Evolutionary conservation across 257 asterid species (phyloP), one percentile per base, ranked within the genome.

Genomic region (Gentiana dahurica): DNA sequence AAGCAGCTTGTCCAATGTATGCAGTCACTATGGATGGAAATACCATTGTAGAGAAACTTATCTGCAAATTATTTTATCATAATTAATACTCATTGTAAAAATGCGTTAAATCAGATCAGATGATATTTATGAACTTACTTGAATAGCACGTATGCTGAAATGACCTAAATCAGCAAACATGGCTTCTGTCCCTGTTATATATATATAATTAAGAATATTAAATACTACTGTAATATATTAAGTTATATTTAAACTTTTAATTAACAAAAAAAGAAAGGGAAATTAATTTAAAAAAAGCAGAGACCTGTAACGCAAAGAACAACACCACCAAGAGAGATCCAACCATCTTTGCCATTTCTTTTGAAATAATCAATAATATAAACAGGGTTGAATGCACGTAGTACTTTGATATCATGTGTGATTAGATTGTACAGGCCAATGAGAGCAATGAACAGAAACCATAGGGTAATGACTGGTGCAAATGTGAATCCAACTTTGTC

Each of bases 111-210:
- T 24, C 24, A 24, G 24, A 24, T 24, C 24, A 24, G 24, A 24
- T 24, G 24, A 24, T 24, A 24, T 24, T 24, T 24, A 24, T 24
- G 24, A 24, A 57, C 60, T 58, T 70, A 85, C 89, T 77, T 85
- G 92, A n/a, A 85, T 55, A 0, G 92, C 83, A 0, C 60, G 80
- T 6, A 83, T 79, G 34, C 60, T 83, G 52, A 86, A 86, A 66
- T 86, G 94, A 33, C 95, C 94, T 33, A 86, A 72, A 71, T 86
- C 95, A 5, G 94, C 95, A 61, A 86, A 86, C 90, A 86, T 83
- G 65, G 95, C 95, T 61, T 86, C 95, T 0, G 94, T 62, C 47
- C 95, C 95, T 82, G 66, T 59, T 51, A 24, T 41, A 39, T 51
- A 24, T 41, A 39, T 8, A 24, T 24, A 24, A 24, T 24, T 24